These are phyloP conservation scores for Metschnikowia kofuensis DNA, from an alignment of 805 yeast genomes.

Conservation along the genomic window DNA sequence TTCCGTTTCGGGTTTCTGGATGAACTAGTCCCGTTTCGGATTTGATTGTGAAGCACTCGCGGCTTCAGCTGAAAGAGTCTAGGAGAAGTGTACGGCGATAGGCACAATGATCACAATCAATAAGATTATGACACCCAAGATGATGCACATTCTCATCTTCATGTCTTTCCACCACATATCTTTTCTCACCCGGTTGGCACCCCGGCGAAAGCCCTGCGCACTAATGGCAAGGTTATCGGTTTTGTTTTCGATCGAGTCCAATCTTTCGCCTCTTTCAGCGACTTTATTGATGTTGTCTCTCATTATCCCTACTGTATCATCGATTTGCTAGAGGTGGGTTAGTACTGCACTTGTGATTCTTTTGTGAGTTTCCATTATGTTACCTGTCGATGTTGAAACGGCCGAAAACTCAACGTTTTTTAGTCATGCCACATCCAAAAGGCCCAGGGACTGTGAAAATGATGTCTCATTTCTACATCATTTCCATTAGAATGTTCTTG, in stretches of 20 bases:
- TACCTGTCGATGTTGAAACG: too few species aligned
- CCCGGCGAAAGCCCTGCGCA: slow-evolving; percentile 93
- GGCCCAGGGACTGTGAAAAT: too few species aligned
- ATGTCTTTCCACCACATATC: slow-evolving; percentile 99
- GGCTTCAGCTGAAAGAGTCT: background rate
- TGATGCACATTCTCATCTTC: slow-evolving; percentile 91
- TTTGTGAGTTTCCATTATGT: background rate
- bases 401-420: too few species aligned
- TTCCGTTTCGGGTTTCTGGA: background rate
- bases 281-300: slow-evolving; percentile 94
- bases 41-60: too few species aligned
- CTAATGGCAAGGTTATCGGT: slow-evolving; percentile 89
- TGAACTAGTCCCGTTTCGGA: background rate
- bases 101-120: slow-evolving; percentile 89
- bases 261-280: slow-evolving; percentile 90
- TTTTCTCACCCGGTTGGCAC: slow-evolving; percentile 95
- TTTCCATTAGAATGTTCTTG: too few species aligned
- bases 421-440: too few species aligned
- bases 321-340: slow-evolving; percentile 59
- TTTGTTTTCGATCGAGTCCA: slow-evolving; percentile 87
- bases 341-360: slow-evolving; percentile 18
- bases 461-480: too few species aligned
- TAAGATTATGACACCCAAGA: slow-evolving; percentile 73
- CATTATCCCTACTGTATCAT: slow-evolving; percentile 96
- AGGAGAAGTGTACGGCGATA: slow-evolving; percentile 81